Percentiles rank a stretch among this genome's conserved stretches.
Conservation (phyloP, 345 rosid genomes). For the Euclidium syriacum region DNA sequence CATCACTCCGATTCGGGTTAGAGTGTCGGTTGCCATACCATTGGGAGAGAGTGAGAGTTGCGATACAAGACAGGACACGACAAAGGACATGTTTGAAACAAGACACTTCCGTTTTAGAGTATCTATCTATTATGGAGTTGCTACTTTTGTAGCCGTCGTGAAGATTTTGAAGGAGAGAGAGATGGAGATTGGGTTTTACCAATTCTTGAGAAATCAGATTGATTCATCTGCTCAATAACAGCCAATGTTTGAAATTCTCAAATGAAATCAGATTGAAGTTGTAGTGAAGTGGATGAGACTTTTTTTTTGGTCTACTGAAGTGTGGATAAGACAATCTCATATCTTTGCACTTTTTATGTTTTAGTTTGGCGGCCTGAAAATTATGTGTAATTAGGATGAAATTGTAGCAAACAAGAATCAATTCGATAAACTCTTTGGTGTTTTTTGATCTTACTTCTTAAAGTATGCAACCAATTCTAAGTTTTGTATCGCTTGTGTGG, state of each 20-base stretch:
- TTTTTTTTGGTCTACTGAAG: no score
- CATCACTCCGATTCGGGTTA: slow-evolving; percentile 59
- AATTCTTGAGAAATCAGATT: slow-evolving; percentile 19
- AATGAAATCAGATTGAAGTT: not conserved
- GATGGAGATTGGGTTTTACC: slow-evolving; percentile 42
- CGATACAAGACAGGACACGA: no score
- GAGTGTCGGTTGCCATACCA: slow-evolving; percentile 28
- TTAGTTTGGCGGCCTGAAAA: no score
- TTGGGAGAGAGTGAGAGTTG: no score
- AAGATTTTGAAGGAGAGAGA: slow-evolving; percentile 6
- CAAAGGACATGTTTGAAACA: no score
- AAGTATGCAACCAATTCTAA: no score
- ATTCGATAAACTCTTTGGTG: no score
- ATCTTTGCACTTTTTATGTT: not conserved
- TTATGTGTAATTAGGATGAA: not conserved
- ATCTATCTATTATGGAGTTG: no score
- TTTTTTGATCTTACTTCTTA: no score
- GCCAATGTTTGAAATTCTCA: not conserved
- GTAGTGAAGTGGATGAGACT: not conserved
- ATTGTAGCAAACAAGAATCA: not conserved
- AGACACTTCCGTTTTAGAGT: no score
- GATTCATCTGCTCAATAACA: not conserved
- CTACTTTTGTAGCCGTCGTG: not conserved
- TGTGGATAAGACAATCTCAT: no score
- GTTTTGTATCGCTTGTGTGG: no score